Evolutionary conservation across 495 filamentous ascomycete species (phyloP).

Genomic region (Amphirosellinia nigrospora): DNA sequence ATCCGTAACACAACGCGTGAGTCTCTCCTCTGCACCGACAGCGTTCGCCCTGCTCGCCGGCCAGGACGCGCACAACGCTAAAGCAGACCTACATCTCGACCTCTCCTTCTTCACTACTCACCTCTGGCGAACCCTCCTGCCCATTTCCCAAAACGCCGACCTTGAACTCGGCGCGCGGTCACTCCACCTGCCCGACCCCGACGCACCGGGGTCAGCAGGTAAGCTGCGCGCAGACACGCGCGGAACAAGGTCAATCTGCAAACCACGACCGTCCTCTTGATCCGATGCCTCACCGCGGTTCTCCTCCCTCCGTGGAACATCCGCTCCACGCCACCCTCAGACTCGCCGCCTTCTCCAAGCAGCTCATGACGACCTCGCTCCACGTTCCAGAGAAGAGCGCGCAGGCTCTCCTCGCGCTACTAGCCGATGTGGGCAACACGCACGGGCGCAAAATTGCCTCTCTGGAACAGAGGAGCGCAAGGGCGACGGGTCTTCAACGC

Average conservation of each 20-base stretch:
- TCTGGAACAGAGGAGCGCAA: conserved; percentile 93
- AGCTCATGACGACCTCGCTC: conserved; percentile 78
- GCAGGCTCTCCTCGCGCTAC: conserved; percentile 73
- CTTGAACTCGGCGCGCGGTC: conserved; percentile 85
- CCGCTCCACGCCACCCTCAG: conserved; percentile 73
- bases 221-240: conserved; percentile 30
- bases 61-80: conserved; percentile 77
- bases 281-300: conserved; percentile 80
- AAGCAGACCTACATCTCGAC: conserved; percentile 75
- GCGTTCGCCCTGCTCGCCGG: conserved; percentile 92
- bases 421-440: conserved; percentile 74
- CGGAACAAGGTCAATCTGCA: conserved; percentile 85
- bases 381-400: conserved; percentile 89
- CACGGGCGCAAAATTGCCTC: conserved; percentile 70
- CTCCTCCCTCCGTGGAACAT: conserved; percentile 70
- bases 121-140: conserved; percentile 82
- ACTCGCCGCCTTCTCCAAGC: conserved; percentile 92
- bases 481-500: conserved; percentile 65
- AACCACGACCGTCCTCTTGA: conserved; percentile 87
- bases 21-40: conserved; percentile 89
- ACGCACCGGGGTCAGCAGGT: conserved; percentile 46
- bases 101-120: conserved; percentile 93
- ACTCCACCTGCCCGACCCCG: conserved; percentile 78
- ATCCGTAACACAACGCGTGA: conserved; percentile 77
- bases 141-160: conserved; percentile 78